Evolutionary conservation across 805 yeast species (phyloP), one percentile per base, ranked within the genome.

Genomic region (Pichia phayaonensis): DNA sequence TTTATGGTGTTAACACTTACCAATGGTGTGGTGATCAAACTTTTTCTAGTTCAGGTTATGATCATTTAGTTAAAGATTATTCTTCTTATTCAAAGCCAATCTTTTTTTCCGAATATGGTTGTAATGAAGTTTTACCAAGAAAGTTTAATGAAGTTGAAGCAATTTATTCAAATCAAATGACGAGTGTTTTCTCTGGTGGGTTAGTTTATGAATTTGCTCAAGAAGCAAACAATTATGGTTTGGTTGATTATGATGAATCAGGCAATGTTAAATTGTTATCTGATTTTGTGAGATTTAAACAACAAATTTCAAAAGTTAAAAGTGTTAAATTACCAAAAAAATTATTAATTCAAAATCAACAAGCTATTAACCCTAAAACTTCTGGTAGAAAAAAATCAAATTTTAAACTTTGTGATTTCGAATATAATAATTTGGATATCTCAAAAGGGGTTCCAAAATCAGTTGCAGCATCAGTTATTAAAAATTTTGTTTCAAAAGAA

Each of bases 11-110:
- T 50, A 85, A 85, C 62, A 80, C 90, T 2, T 85, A 85, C 64
- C 90, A 85, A 62, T 85, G 92, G 83, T 85, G 94, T 67, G 98
- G 98, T 2, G 77, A 80, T 45, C 96, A 89, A 65, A 85, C 94
- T 0, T 82, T 89, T 63, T 71, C 80, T 53, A 73, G 87, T 2
- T 84, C 95, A 58, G 97, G 97, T 0, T 85, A 83, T 59, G 68
- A 74, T 53, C 57, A 70, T n/a, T 76, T 92, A 31, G 86, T 86
- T 10, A 73, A 73, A 31, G 95, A 87, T 54, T 90, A 89, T 62
- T 62, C 69, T 22, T 76, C 77, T 36, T 88, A 77, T 62, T 65
- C 85, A 2, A 78, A 81, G 50, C 98, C 98, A 0, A 77, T 92
- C 0, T 86, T 92, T 64, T 78, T 92, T 48, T 88, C 97, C 1